phyloP scores from a whole-genome alignment of 345 rosid species.

The Heritiera littoralis region DNA sequence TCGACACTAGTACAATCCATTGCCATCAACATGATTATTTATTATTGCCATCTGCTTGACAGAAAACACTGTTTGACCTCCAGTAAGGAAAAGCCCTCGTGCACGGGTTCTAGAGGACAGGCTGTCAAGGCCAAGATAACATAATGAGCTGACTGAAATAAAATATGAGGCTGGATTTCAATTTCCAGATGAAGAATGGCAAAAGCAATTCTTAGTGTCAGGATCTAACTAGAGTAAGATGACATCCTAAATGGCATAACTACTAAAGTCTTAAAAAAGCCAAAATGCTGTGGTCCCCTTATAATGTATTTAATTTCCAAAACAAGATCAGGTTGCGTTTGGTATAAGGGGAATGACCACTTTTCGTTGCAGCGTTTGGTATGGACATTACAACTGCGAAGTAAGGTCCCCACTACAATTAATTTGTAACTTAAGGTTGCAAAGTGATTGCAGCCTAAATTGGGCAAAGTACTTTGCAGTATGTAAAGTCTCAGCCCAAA shows the following conservation, averaged over 20 bases:
- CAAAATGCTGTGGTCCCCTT: background rate
- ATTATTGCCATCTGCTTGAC: slow-evolving; percentile 9
- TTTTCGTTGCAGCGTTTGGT: too few species aligned
- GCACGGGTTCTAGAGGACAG: slow-evolving; percentile 7
- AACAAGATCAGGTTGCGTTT: background rate
- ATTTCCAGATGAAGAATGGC: background rate
- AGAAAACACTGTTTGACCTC: background rate
- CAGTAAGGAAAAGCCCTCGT: slow-evolving; percentile 1
- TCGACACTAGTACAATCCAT: background rate
- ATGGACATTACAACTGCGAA: too few species aligned
- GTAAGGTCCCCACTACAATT: too few species aligned
- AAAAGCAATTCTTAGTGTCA: background rate
- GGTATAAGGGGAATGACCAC: too few species aligned
- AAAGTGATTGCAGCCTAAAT: too few species aligned
- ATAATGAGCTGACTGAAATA: background rate
- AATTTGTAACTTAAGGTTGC: too few species aligned
- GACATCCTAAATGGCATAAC: background rate
- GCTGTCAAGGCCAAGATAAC: background rate
- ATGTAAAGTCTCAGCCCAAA: too few species aligned
- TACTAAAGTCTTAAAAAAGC: background rate
- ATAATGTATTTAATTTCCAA: slow-evolving; percentile 2
- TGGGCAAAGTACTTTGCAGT: too few species aligned
- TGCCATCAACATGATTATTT: background rate
- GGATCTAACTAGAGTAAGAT: background rate
- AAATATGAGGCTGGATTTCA: background rate